phyloP scores from a whole-genome alignment of 225 moss, liverwort and hornwort species.

The Pseudoscleropodium purum region DNA sequence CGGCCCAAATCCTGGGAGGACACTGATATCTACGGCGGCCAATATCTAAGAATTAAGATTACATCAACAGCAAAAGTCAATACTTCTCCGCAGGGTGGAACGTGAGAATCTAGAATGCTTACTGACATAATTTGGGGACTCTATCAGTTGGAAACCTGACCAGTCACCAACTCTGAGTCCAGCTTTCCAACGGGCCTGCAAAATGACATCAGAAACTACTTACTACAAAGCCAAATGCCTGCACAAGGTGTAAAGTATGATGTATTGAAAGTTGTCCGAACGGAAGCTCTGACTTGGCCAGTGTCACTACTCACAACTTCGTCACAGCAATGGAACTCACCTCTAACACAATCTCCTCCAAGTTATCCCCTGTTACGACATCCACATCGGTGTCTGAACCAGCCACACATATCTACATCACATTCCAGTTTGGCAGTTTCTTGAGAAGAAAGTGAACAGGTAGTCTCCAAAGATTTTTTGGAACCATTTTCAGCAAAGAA shows the following conservation, averaged over 20 bases:
- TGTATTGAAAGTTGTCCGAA: neutral
- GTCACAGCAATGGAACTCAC: constrained; percentile 6
- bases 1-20: neutral
- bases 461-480: neutral
- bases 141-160: constrained; percentile 29
- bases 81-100: neutral
- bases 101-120: constrained; percentile 7
- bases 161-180: constrained; percentile 26
- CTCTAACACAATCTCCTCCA: constrained; percentile 69
- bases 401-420: constrained; percentile 58
- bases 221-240: neutral
- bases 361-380: constrained; percentile 52
- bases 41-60: neutral
- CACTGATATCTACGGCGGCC: neutral
- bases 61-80: neutral
- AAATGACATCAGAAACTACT: constrained; percentile 1
- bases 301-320: neutral
- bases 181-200: constrained; percentile 40
- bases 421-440: constrained; percentile 7
- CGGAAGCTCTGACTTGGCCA: neutral
- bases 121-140: constrained; percentile 23
- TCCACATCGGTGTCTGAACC: constrained; percentile 44
- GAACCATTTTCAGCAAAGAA: neutral
- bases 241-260: neutral
- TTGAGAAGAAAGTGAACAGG: neutral